Conservation (phyloP, 257 asterid genomes). For the Nicotiana attenuata region DNA sequence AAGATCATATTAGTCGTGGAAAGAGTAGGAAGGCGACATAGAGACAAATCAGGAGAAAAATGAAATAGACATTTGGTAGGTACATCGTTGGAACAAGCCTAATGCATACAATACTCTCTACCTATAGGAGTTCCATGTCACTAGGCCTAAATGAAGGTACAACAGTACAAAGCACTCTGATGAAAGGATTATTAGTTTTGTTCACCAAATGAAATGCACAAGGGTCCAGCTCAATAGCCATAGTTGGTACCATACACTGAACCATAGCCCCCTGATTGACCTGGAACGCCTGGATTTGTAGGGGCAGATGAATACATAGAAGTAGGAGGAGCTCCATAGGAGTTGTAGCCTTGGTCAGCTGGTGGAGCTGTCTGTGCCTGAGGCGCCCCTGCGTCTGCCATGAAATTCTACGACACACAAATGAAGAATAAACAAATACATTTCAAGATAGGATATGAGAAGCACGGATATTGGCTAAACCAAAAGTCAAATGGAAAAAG, state of each 20-base stretch:
- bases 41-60: background rate
- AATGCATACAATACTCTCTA: background rate
- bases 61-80: background rate
- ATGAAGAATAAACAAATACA: background rate
- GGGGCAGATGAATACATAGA: constrained; percentile 50
- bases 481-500: background rate
- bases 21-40: background rate
- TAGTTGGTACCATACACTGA: constrained; percentile 63
- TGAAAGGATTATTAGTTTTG: constrained; percentile 5
- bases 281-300: constrained; percentile 47
- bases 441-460: background rate
- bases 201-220: constrained; percentile 1
- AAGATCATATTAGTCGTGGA: background rate
- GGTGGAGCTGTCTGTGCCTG: constrained; percentile 43
- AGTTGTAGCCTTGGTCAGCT: constrained; percentile 55
- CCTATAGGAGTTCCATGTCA: constrained; percentile 1
- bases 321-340: constrained; percentile 43
- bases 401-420: constrained; percentile 62
- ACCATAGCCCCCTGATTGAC: constrained; percentile 69
- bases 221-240: constrained; percentile 49
- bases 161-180: constrained; percentile 8
- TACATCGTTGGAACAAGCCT: background rate
- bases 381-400: constrained; percentile 72
- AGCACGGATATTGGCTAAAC: background rate
- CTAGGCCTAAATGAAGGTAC: constrained; percentile 10